These are phyloP conservation scores for Orbilia brochopaga DNA, from an alignment of 2,329 filamentous ascomycete genomes.

Conservation along the genomic window DNA sequence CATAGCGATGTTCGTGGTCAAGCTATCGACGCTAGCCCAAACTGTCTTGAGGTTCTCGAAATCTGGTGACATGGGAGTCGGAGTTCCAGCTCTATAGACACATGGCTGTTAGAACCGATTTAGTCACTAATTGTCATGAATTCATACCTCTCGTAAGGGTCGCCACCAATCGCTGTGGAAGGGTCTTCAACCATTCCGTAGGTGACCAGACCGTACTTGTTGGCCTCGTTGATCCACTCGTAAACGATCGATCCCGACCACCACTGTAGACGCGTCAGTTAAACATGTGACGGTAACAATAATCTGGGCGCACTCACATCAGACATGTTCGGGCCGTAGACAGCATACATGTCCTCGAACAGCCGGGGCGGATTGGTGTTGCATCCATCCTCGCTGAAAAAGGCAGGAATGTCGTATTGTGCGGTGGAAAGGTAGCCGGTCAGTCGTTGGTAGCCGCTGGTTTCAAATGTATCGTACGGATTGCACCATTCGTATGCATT, in stretches of 20 bases:
- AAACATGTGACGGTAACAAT: background rate
- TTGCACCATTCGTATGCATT: conserved; percentile 78
- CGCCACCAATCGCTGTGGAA: conserved; percentile 39
- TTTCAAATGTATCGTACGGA: conserved; percentile 66
- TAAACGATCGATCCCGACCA: conserved; percentile 83
- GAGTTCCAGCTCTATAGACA: conserved; percentile 34
- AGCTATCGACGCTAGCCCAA: conserved; percentile 70
- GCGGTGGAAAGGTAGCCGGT: conserved; percentile 68
- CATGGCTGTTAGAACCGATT: background rate
- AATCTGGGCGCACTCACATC: conserved; percentile 57
- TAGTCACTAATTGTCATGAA: background rate
- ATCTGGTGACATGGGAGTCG: conserved; percentile 65
- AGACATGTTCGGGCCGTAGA: conserved; percentile 74
- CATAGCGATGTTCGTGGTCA: conserved; percentile 70
- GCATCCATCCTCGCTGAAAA: conserved; percentile 82
- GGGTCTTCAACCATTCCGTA: conserved; percentile 37
- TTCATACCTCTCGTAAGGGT: conserved; percentile 39
- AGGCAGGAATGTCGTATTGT: conserved; percentile 71
- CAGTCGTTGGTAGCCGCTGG: conserved; percentile 73
- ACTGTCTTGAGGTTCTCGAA: conserved; percentile 77
- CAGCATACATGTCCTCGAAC: conserved; percentile 74
- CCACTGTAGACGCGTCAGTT: conserved; percentile 53
- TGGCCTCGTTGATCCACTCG: conserved; percentile 86
- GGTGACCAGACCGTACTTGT: conserved; percentile 68
- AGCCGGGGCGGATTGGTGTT: conserved; percentile 71